Percentiles rank a stretch among this genome's conserved stretches.
These are phyloP conservation scores for Sinapis alba DNA, from an alignment of 441 rosid genomes.

Conservation along the genomic window DNA sequence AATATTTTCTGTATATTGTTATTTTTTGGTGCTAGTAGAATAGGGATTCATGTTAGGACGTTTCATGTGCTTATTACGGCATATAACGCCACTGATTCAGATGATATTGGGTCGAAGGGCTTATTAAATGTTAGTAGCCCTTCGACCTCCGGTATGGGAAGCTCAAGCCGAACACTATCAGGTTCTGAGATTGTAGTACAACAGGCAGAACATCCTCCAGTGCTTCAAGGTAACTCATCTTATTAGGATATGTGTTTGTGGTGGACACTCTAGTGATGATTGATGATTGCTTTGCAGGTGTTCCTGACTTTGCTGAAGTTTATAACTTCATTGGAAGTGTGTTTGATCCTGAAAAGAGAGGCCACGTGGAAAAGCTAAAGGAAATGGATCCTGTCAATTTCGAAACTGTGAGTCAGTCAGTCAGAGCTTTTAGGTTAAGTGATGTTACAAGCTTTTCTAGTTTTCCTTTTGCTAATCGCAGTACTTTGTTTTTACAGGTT, in stretches of 20 bases:
- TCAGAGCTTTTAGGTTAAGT: slow-evolving; percentile 19
- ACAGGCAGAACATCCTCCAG: slow-evolving; percentile 48
- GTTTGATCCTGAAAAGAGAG: slow-evolving; percentile 60
- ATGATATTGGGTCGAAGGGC: slow-evolving; percentile 85
- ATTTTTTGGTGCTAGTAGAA: slow-evolving; percentile 29
- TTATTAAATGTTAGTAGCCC: slow-evolving; percentile 48
- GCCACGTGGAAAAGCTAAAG: slow-evolving; percentile 63
- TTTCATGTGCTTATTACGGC: slow-evolving; percentile 71
- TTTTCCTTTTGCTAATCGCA: background rate
- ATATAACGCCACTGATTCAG: slow-evolving; percentile 78
- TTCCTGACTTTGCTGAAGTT: slow-evolving; percentile 73
- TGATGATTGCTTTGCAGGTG: slow-evolving; percentile 39
- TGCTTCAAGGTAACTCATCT: slow-evolving; percentile 59
- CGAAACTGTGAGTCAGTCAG: slow-evolving; percentile 69
- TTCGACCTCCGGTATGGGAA: slow-evolving; percentile 48
- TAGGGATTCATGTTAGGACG: slow-evolving; percentile 40
- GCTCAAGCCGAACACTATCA: slow-evolving; percentile 45
- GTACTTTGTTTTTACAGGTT: slow-evolving; percentile 47
- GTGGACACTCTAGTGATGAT: slow-evolving; percentile 7
- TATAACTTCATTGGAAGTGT: slow-evolving; percentile 77
- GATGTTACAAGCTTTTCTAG: background rate
- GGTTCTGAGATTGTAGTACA: slow-evolving; percentile 42
- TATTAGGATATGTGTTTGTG: background rate
- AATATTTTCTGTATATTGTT: slow-evolving; percentile 16
- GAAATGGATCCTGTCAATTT: slow-evolving; percentile 78